A percentile compares a stretch with the other conserved stretches of the same genome.
These are phyloP conservation scores for Parafenestella ontariensis DNA, from an alignment of 2,329 filamentous ascomycete genomes.

Conservation along the genomic window DNA sequence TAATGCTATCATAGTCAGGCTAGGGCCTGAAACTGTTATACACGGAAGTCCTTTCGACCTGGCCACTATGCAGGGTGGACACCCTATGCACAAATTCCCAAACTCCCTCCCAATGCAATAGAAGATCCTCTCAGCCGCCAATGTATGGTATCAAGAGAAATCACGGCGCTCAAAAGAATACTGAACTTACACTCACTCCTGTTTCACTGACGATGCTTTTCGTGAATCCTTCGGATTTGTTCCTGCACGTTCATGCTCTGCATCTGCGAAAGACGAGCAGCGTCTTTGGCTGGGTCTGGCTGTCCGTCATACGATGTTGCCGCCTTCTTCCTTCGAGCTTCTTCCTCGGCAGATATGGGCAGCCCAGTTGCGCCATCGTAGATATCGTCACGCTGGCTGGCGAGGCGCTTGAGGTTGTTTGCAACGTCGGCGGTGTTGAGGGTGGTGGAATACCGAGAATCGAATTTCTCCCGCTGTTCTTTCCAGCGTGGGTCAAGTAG, in stretches of 20 bases:
- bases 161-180: background rate
- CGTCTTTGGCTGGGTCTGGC: slow-evolving; percentile 64
- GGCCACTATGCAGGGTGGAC: slow-evolving; percentile 15
- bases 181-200: background rate
- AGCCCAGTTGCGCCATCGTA: slow-evolving; percentile 78
- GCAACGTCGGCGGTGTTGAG: slow-evolving; percentile 89
- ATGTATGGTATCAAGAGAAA: background rate
- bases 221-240: slow-evolving; percentile 75
- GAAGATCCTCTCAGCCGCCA: background rate
- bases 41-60: background rate
- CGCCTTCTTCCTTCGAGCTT: slow-evolving; percentile 76
- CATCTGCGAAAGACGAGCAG: slow-evolving; percentile 61
- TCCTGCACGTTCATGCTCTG: slow-evolving; percentile 74
- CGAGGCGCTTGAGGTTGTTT: slow-evolving; percentile 93
- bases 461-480: slow-evolving; percentile 89
- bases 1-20: slow-evolving; percentile 2
- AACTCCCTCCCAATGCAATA: slow-evolving; percentile 25
- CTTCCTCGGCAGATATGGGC: slow-evolving; percentile 74
- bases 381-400: slow-evolving; percentile 84
- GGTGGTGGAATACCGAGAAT: slow-evolving; percentile 82
- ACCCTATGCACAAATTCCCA: slow-evolving; percentile 11
- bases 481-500: slow-evolving; percentile 94
- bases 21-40: slow-evolving; percentile 6
- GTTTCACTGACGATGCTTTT: slow-evolving; percentile 53
- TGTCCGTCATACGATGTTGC: slow-evolving; percentile 72